phyloP scores from a whole-genome alignment of 192 early-diverging fungal genomes.

The Umbelopsis isabellina region DNA sequence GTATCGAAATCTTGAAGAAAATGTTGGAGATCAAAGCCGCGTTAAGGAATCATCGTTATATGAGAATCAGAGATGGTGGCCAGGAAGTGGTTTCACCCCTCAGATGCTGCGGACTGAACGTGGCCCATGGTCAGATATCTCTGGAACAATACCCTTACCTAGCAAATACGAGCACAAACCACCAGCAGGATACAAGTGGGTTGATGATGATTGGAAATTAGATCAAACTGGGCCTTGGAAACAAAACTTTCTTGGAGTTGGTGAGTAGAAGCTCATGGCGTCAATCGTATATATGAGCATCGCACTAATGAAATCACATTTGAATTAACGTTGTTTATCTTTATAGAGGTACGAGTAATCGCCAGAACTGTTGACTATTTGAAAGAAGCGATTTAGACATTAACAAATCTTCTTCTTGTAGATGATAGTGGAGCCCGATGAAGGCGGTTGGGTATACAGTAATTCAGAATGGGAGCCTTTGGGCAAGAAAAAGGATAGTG shows the following conservation, averaged over 20 bases:
- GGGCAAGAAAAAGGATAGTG: constrained; percentile 4
- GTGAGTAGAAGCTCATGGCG: constrained; percentile 14
- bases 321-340: background rate
- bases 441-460: constrained; percentile 47
- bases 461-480: constrained; percentile 36
- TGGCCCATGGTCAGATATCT: constrained; percentile 39
- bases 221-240: constrained; percentile 41
- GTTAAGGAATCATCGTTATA: constrained; percentile 30
- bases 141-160: constrained; percentile 25
- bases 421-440: constrained; percentile 39
- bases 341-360: constrained; percentile 15
- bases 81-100: constrained; percentile 31
- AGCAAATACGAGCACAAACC: constrained; percentile 28
- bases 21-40: constrained; percentile 4
- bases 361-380: background rate
- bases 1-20: constrained; percentile 23
- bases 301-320: background rate
- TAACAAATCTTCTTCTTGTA: background rate
- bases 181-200: constrained; percentile 41
- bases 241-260: constrained; percentile 36
- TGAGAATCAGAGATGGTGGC: constrained; percentile 40
- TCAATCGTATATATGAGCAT: background rate
- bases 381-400: too few species aligned
- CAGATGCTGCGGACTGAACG: constrained; percentile 35
- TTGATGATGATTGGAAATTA: constrained; percentile 36